Conservation (phyloP, 73 alveolate species). For the Blepharisma stoltei region DNA sequence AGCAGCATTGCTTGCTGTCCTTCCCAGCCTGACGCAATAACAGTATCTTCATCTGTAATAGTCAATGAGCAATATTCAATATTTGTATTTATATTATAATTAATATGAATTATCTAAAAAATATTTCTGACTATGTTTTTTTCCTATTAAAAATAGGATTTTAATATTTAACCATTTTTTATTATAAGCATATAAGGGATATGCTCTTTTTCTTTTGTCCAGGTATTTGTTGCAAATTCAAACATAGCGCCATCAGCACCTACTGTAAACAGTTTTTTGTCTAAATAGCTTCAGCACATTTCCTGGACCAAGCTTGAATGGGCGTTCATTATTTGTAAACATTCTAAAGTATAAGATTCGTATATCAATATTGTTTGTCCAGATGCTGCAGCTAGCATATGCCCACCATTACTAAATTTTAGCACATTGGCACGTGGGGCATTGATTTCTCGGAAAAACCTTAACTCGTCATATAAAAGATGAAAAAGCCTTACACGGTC, state of each 20-base stretch:
- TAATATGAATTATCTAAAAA: no score
- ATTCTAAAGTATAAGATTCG: slow-evolving; percentile 89
- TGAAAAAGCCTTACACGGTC: slow-evolving; percentile 96
- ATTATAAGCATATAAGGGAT: no score
- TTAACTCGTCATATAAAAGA: slow-evolving; percentile 88
- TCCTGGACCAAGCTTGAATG: slow-evolving; percentile 68
- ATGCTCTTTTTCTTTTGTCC: slow-evolving; percentile 7
- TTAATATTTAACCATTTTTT: no score
- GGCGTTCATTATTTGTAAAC: slow-evolving; percentile 60
- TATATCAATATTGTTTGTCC: slow-evolving; percentile 75
- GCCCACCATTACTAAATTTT: slow-evolving; percentile 95
- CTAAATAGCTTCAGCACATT: slow-evolving; percentile 66
- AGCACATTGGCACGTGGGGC: slow-evolving; percentile 68
- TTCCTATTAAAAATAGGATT: no score
- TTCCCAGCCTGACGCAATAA: not conserved
- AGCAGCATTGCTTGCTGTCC: not conserved
- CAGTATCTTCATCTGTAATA: not conserved
- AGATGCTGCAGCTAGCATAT: slow-evolving; percentile 84
- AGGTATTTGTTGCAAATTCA: slow-evolving; percentile 30
- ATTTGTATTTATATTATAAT: not conserved
- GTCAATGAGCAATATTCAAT: slow-evolving; percentile 26
- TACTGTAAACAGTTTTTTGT: slow-evolving; percentile 63
- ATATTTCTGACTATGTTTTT: no score
- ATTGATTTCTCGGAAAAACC: slow-evolving; percentile 81
- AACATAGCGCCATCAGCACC: slow-evolving; percentile 78